Evolutionary conservation across 176 grass and related monocot genomes (phyloP), one percentile per base, ranked within the genome.

Genomic region (Musa troglodytarum): DNA sequence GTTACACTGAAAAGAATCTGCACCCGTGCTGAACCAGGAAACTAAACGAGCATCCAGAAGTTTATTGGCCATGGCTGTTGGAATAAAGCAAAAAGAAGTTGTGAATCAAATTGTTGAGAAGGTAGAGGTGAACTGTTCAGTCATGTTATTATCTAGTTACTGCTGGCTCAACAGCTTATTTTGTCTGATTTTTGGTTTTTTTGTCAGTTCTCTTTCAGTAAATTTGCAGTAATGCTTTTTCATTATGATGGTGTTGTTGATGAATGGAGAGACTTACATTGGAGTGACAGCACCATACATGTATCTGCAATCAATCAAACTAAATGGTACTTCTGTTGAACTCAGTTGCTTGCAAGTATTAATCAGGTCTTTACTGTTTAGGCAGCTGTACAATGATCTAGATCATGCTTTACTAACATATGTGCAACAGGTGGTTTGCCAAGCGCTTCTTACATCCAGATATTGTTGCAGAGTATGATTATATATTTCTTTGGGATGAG

Each of bases 361-460:
- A 57, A 57, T 50, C n/a, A 11, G 34, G 8, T 20, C 23, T 69
- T 13, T 17, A 8, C 11, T 25, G 15, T 50, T 34, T 13, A 19
- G 29, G 10, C 34, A 43, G 4, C 34, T 8, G 9, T 19, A 23
- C 19, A 65, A 23, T 23, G 11, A 1, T 10, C 10, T 24, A 64
- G 62, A 64, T 1, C 6, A 64, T 64, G 19, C 9, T 23, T 43
- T 13, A 7, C 22, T 65, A 65, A 28, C 21, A 65, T 25, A 43
- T 43, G 22, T 49, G 13, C 19, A 10, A 69, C 66, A 69, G 71
- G 82, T 84, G 82, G 82, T 84, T 84, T 65, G 76, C 82, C 11
- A 84, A 84, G 76, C 62, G 82, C 4, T 79, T 84, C 76, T 55
- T 79, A 52, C 82, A 84, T 72, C 82, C 76, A n/a, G 82, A 79